A percentile compares a stretch with the other conserved stretches of the same genome.
Evolutionary conservation across 192 early-diverging fungal genomes (phyloP).

Genomic region (Backusella circina): DNA sequence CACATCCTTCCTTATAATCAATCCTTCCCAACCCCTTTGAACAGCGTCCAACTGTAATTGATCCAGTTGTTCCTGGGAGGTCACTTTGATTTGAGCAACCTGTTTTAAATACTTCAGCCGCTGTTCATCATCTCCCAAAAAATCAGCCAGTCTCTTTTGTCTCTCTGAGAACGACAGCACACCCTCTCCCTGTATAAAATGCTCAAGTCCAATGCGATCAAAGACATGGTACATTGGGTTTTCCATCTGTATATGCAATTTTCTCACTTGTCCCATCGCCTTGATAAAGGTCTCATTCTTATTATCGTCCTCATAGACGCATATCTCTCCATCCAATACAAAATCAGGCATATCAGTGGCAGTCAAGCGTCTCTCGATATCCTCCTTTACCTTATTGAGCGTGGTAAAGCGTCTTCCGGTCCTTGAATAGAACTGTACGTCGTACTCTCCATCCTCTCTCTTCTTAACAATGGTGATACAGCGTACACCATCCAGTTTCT

Average conservation of each 20-base stretch:
- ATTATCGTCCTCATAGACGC: constrained; percentile 26
- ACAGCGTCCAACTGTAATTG: constrained; percentile 20
- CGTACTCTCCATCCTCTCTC: not conserved
- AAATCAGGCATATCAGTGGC: constrained; percentile 14
- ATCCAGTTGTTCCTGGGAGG: constrained; percentile 30
- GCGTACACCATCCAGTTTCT: constrained; percentile 51
- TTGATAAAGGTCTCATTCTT: constrained; percentile 21
- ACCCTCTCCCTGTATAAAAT: constrained; percentile 29
- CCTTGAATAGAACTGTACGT: constrained; percentile 38
- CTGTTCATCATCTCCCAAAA: constrained; percentile 8
- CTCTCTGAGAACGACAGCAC: constrained; percentile 26
- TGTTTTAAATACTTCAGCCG: not conserved
- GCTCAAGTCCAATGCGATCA: constrained; percentile 37
- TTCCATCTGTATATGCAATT: constrained; percentile 8
- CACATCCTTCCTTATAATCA: constrained; percentile 45
- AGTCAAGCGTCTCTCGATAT: not conserved
- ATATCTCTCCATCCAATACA: constrained; percentile 50
- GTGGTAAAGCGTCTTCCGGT: constrained; percentile 33
- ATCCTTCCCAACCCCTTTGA: constrained; percentile 50
- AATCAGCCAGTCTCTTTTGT: constrained; percentile 11
- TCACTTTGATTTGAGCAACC: constrained; percentile 27
- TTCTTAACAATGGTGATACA: constrained; percentile 38
- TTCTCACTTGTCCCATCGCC: constrained; percentile 25
- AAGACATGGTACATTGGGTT: constrained; percentile 44
- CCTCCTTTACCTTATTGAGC: constrained; percentile 17